Conservation (phyloP, 148 eudicot genomes). For the Spergularia bocconei region DNA sequence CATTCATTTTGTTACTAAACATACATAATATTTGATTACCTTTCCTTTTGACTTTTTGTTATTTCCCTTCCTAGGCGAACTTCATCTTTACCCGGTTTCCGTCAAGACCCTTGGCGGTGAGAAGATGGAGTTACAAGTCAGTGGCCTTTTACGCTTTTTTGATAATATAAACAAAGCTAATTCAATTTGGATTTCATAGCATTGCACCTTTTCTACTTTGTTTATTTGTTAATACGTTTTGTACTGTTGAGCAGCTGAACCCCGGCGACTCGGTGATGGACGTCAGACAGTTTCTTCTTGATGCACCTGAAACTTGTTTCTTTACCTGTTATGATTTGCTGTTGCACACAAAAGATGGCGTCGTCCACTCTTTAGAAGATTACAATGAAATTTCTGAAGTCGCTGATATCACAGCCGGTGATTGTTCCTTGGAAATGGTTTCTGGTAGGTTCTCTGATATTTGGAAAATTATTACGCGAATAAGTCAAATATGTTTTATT, state of each 20-base stretch:
- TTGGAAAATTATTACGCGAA: too few relatives aligned
- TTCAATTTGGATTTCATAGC: background rate
- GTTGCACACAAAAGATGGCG: slow-evolving; percentile 72
- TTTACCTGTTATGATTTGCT: slow-evolving; percentile 88
- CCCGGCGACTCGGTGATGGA: slow-evolving; percentile 99
- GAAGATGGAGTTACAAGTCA: slow-evolving; percentile 88
- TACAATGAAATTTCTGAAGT: slow-evolving; percentile 94
- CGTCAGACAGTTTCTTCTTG: slow-evolving; percentile 95
- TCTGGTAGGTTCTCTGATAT: slow-evolving; percentile 47
- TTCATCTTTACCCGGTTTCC: slow-evolving; percentile 74
- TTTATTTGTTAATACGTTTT: background rate
- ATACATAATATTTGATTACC: too few relatives aligned
- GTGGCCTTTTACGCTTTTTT: slow-evolving; percentile 6
- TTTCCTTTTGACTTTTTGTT: background rate
- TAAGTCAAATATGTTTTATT: too few relatives aligned
- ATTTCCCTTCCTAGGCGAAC: slow-evolving; percentile 54
- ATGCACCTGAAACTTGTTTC: slow-evolving; percentile 97
- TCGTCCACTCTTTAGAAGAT: slow-evolving; percentile 75
- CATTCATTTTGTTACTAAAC: background rate
- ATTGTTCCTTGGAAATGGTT: slow-evolving; percentile 93
- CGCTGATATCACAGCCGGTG: slow-evolving; percentile 81
- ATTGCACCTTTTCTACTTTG: background rate
- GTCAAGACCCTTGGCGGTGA: slow-evolving; percentile 85
- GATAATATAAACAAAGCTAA: background rate
- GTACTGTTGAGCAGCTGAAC: slow-evolving; percentile 51